phyloP scores from a whole-genome alignment of 225 moss, liverwort and hornwort genomes.

The Marchantia paleacea region DNA sequence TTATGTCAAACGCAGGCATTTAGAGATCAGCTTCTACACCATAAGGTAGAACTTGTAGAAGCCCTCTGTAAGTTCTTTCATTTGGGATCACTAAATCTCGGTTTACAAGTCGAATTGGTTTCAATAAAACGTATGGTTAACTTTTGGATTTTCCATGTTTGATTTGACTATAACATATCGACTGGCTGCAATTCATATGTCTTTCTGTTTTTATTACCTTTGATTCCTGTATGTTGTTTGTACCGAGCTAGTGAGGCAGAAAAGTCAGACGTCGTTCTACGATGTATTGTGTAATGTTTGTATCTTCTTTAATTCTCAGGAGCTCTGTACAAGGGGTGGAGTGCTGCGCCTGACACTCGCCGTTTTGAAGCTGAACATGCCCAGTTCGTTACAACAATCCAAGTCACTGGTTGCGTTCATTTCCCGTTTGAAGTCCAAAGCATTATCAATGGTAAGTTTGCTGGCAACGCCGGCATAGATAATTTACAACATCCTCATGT shows the following conservation, averaged over 20 bases:
- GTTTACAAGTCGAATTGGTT: neutral
- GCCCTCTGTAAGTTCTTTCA: neutral
- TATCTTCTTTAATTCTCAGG: slow-evolving; percentile 46
- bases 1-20: slow-evolving; percentile 89
- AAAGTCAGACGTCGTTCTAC: neutral
- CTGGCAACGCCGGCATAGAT: neutral
- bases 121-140: too few species aligned
- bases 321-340: slow-evolving; percentile 96
- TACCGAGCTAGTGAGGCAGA: neutral
- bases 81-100: neutral
- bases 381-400: slow-evolving; percentile 66
- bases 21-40: slow-evolving; percentile 84
- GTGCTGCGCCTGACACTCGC: slow-evolving; percentile 76
- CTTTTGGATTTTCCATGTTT: neutral
- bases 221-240: neutral
- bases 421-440: slow-evolving; percentile 87
- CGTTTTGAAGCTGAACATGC: slow-evolving; percentile 79
- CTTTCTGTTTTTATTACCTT: neutral
- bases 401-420: slow-evolving; percentile 78
- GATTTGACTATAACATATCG: neutral
- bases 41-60: slow-evolving; percentile 51
- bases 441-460: slow-evolving; percentile 80
- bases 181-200: neutral
- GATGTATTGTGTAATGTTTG: neutral
- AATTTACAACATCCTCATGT: neutral